Conservation (phyloP, 1,139 yeast species). For the Diutina rugosa region DNA sequence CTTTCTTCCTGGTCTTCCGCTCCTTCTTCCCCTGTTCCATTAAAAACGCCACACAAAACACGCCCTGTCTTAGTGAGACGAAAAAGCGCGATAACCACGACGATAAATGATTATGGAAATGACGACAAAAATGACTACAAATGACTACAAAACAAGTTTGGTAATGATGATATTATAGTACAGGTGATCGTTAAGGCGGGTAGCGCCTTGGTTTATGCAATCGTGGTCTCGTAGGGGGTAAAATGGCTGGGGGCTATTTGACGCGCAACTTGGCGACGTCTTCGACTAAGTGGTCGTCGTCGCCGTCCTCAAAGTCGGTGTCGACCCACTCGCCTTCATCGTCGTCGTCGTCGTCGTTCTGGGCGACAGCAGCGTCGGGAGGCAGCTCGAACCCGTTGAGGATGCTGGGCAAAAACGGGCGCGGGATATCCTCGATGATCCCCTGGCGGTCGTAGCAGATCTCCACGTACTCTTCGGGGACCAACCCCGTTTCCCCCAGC, state of each 20-base stretch:
- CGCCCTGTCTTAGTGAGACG: neutral
- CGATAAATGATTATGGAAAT: no score
- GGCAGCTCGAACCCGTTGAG: constrained; percentile 11
- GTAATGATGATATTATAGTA: constrained; percentile 2
- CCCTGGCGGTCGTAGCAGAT: constrained; percentile 20
- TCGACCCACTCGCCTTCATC: constrained; percentile 23
- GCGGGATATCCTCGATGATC: constrained; percentile 25
- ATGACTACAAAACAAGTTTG: neutral
- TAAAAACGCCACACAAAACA: neutral
- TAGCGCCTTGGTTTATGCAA: neutral
- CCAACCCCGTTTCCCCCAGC: constrained; percentile 79
- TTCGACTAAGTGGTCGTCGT: neutral
- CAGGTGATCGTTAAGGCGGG: constrained; percentile 2
- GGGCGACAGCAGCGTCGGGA: neutral
- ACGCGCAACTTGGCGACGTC: neutral
- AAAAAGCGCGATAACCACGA: neutral
- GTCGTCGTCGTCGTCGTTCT: constrained; percentile 10
- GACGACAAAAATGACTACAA: neutral
- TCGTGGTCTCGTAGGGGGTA: neutral
- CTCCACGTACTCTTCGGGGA: constrained; percentile 90
- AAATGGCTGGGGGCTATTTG: neutral
- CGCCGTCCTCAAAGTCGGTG: constrained; percentile 9
- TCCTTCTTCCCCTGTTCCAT: no score
- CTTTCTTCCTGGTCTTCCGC: no score
- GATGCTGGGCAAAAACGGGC: constrained; percentile 33